Evolutionary conservation across 257 asterid genomes (phyloP).

Genomic region (Rauvolfia tetraphylla): DNA sequence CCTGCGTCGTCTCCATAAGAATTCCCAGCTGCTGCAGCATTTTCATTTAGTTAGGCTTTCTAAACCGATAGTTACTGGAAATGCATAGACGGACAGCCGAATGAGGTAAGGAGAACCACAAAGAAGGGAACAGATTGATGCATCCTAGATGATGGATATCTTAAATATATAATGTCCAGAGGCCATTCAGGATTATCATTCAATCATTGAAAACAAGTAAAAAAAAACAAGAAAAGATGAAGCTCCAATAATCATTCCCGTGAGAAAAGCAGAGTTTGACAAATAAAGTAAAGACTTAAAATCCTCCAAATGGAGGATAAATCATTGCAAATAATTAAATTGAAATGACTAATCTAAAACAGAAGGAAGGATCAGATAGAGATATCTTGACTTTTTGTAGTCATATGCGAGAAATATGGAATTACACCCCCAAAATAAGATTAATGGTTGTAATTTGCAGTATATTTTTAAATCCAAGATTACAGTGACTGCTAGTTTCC

Average conservation of each 20-base stretch:
- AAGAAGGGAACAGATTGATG: background rate
- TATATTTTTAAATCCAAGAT: background rate
- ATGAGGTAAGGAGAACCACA: background rate
- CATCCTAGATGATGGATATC: background rate
- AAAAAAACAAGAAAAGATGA: background rate
- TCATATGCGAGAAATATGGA: background rate
- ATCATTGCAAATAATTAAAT: background rate
- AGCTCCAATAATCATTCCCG: background rate
- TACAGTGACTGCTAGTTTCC: background rate
- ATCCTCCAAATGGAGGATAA: background rate
- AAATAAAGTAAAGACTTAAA: background rate
- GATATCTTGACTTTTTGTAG: background rate
- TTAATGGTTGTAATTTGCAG: background rate
- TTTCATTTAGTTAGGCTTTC: constrained; percentile 3
- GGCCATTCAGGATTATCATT: background rate
- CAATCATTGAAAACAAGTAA: background rate
- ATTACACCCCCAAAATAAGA: background rate
- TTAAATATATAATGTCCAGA: background rate
- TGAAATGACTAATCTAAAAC: background rate
- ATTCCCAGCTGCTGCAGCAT: constrained; percentile 36
- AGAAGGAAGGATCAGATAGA: background rate
- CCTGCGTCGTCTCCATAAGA: constrained; percentile 42
- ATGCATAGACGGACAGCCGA: background rate
- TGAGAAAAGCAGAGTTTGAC: background rate
- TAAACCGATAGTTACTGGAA: background rate